Base-by-base conservation (phyloP, 2,329 filamentous ascomycete species). In the Arthrobotrys conoides region DNA sequence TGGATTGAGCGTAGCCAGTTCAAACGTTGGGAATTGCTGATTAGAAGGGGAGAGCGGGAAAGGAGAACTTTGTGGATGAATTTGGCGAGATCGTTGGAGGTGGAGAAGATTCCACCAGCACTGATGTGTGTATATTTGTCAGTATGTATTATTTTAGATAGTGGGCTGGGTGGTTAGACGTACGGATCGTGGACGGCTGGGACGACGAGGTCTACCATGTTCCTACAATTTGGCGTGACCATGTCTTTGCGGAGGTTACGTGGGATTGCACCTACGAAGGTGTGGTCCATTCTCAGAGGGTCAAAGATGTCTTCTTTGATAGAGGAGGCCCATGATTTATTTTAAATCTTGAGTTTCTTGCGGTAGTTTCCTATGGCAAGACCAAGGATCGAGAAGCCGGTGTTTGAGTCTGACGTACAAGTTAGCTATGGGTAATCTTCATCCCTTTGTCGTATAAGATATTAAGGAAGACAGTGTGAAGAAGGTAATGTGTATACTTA, bases 101-200 rank as follows among this genome's bases (percentile, higher is more conserved):
- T 71, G n/a, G 73, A 77, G 38, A 67, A 77, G 59, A 77, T 77
- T 14, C 73, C 73, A 18, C 73, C 73, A 24, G 73, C 73, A 3
- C 73, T 77, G 3, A 71, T 33, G 16, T 24, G 12, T 61, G 6
- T 27, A 61, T 18, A 22, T 6, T 3, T 3, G 1, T 44, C 18
- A 30, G 27, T 8, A 30, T 22, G 10, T 41, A 41, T 9, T 36
- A 12, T 3, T 41, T 10, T 38, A n/a, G 10, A 51, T 24, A n/a
- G n/a, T 51, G 3, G 20, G 4, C n/a, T n/a, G 20, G 3, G 16
- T 18, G 38, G n/a, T 1, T 33, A 16, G 36, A 66, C 73, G 2
- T 63, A 77, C 73, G 73, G 51, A 59, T 77, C 73, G 14, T 71
- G 67, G n/a, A 38, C 38, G 3, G 30, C 51, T 14, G 67, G 48